Evolutionary conservation across 2,329 filamentous ascomycete genomes (phyloP).

Genomic region (Phialemoniopsis sp.): DNA sequence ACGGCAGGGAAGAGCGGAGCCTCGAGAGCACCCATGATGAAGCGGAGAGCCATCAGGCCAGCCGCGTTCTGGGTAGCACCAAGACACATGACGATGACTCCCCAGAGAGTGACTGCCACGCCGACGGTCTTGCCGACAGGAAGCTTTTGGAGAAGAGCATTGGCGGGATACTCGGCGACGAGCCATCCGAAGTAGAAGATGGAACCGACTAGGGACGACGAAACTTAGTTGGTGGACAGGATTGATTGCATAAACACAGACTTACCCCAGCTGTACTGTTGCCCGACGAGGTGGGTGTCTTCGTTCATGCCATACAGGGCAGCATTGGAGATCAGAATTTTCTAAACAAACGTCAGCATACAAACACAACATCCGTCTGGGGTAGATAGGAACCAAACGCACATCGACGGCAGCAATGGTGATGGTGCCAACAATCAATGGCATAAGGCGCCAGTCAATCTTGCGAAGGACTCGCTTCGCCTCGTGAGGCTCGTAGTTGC

Average conservation of each 20-base stretch:
- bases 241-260: conserved; percentile 7
- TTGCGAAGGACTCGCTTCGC: conserved; percentile 14
- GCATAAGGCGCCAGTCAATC: conserved; percentile 21
- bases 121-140: conserved; percentile 60
- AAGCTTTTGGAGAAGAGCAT: conserved; percentile 3
- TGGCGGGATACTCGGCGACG: conserved; percentile 9
- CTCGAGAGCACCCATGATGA: conserved; percentile 58
- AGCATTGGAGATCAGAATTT: conserved; percentile 3
- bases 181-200: conserved; percentile 26
- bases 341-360: background rate
- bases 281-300: conserved; percentile 24
- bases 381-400: conserved; percentile 39
- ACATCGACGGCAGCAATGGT: conserved; percentile 37
- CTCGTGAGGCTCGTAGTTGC: background rate
- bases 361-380: background rate
- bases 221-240: conserved; percentile 9
- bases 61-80: conserved; percentile 49
- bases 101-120: conserved; percentile 55
- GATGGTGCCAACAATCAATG: conserved; percentile 40
- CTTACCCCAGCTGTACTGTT: conserved; percentile 21
- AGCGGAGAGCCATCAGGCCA: conserved; percentile 47
- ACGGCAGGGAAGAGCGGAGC: conserved; percentile 56
- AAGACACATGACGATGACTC: conserved; percentile 48
- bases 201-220: conserved; percentile 20
- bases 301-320: conserved; percentile 17